Base-by-base conservation (phyloP, 768 basidiomycete species). In the Lepiota brunneoincarnata region DNA sequence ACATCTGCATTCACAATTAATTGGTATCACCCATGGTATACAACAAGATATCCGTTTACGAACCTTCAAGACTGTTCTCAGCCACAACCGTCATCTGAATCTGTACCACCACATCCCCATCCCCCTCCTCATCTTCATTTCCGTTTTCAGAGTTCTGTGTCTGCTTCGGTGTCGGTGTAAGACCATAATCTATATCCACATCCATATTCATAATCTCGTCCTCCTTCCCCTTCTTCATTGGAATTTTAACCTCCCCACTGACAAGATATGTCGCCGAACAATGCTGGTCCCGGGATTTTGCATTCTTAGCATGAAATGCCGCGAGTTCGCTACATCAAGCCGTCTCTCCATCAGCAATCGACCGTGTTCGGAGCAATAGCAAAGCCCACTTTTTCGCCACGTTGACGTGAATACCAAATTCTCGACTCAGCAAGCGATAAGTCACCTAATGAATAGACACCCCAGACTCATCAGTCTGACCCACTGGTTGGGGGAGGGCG, bases 391-490 rank as follows among this genome's bases (percentile, higher is more conserved):
- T 87, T 65, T 91, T 93, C 17, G 91, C 90, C 35, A 70, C 70
- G 66, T 91, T 89, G 62, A 91, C 89, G 61, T 91, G 86, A 49
- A 92, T 75, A 0, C 75, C 74, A 40, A 89, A 75, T 37, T 80
- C 81, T 58, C 88, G 79, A 61, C 91, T 91, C 45, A 93, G 74
- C 4, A 81, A 84, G 35, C 90, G 80, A 67, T 82, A 93, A 4
- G 91, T 93, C 54, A 93, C 87, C 90, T 92, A 36, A 39, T n/a
- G 37, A 41, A 18, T 2, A 42, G 35, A 34, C n/a, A 26, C 31
- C 4, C 26, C 31, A 31, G 11, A 10, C 7, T 31, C 7, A 31
- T 31, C 31, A 31, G 31, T 31, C 31, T 9, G 11, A 31, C 11
- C 31, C 31, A 31, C 31, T 31, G 31, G 26, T 31, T 10, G 31